A percentile compares a stretch with the other conserved stretches of the same genome.
Evolutionary conservation across 345 rosid genomes (phyloP).

Genomic region (Populus tremula): DNA sequence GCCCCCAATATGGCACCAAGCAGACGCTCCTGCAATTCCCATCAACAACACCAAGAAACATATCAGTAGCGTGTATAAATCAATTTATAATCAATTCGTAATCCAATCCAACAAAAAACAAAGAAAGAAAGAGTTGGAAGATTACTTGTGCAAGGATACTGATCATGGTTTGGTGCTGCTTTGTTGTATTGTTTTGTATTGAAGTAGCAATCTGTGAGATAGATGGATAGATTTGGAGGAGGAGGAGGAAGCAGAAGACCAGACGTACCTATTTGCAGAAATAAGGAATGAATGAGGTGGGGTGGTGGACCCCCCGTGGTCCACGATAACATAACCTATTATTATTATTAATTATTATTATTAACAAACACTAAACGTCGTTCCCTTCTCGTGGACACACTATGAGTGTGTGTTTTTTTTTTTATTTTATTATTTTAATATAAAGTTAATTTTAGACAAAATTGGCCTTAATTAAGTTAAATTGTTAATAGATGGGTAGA

Average conservation of each 20-base stretch:
- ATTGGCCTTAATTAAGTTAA: too few species aligned
- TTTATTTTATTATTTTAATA: too few species aligned
- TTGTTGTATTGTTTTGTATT: neutral
- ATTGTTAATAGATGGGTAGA: too few species aligned
- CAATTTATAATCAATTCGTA: neutral
- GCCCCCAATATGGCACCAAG: conserved; percentile 73
- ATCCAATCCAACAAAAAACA: neutral
- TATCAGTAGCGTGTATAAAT: neutral
- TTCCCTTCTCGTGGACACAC: too few species aligned
- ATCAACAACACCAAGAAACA: neutral
- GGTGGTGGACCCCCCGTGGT: too few species aligned
- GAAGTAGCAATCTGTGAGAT: neutral
- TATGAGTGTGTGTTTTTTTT: too few species aligned
- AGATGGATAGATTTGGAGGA: neutral
- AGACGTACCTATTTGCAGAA: neutral
- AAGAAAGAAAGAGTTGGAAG: neutral
- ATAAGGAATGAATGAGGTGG: neutral
- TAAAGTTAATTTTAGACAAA: too few species aligned
- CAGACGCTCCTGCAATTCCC: conserved; percentile 57
- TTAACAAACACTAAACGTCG: too few species aligned
- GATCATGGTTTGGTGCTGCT: conserved; percentile 38
- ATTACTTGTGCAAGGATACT: conserved; percentile 63
- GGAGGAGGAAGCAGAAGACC: neutral
- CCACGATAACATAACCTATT: too few species aligned
- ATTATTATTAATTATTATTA: too few species aligned